Evolutionary conservation across 805 yeast species (phyloP), one percentile per base, ranked within the genome.

Genomic region (Starmerella roubikii): DNA sequence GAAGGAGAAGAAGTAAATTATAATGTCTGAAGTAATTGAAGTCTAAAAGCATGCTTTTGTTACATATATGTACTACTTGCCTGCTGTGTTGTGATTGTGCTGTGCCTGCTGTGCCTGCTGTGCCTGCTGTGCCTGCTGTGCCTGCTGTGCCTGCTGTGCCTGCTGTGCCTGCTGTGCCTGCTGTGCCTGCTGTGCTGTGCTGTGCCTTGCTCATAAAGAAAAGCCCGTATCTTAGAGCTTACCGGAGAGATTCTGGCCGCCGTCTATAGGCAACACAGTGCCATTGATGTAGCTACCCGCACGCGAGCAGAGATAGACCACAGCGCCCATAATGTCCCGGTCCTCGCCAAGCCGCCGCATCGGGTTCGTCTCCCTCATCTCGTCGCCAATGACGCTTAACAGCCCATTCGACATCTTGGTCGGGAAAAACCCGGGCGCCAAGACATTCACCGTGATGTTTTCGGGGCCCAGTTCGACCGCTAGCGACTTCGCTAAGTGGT

Each of bases 401-500:
- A 78, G 48, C 0, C 83, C 86, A 43, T 71, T 66, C 30, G 83
- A 67, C 85, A 78, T 78, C 57, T 75, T 78, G 16, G 78, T 67
- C 17, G 81, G 81, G 68, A 78, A 75, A 55, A 76, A 79, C 0
- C 88, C 88, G 0, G 86, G 86, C 6, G 84, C 83, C 46, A 78
- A 56, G 11, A 73, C 62, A 59, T 79, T 78, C 41, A 78, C 84
- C 34, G 73, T 77, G 51, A 78, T 70, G 59, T 78, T 71, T 32
- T 65, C 60, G 5, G 76, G 78, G 2, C 81, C 85, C 50, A 79
- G 64, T 52, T 75, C 78, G 30, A 69, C 56, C 2, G 86, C 80
- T 49, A 78, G 65, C 41, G 66, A 58, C 56, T 71, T 73, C 23
- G 78, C 76, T 56, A 78, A 52, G 54, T 78, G 86, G 41, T 74